Percentiles rank a stretch among this genome's conserved stretches.
phyloP scores from a whole-genome alignment of 2,329 filamentous ascomycete species.

The Fusarium citri region DNA sequence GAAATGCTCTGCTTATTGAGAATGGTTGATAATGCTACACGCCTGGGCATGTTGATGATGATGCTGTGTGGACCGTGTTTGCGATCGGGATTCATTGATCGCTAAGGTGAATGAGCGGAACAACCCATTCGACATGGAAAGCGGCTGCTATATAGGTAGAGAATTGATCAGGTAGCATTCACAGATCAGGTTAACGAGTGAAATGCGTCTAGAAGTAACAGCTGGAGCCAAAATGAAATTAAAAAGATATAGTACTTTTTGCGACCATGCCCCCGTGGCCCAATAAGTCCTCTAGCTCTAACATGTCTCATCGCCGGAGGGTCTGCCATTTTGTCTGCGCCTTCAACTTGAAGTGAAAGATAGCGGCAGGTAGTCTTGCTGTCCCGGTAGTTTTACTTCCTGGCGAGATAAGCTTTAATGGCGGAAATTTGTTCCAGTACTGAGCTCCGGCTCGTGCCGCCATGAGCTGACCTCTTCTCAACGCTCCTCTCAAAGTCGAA shows the following conservation, averaged over 20 bases:
- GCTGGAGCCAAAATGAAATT: neutral
- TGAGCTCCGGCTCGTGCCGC: neutral
- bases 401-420: neutral
- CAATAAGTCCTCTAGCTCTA: neutral
- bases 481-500: neutral
- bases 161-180: neutral
- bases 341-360: neutral
- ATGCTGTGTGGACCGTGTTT: too few species aligned
- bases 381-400: neutral
- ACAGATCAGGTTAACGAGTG: neutral
- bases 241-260: neutral
- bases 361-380: neutral
- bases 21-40: too few species aligned
- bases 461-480: neutral
- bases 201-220: neutral
- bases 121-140: neutral
- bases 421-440: neutral
- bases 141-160: neutral
- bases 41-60: too few species aligned
- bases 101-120: too few species aligned
- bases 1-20: too few species aligned
- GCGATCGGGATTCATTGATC: too few species aligned
- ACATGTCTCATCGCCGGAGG: neutral
- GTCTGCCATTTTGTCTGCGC: neutral
- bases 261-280: neutral